Base-by-base conservation (phyloP, 345 rosid genomes). In the Eucalyptus pauciflora region DNA sequence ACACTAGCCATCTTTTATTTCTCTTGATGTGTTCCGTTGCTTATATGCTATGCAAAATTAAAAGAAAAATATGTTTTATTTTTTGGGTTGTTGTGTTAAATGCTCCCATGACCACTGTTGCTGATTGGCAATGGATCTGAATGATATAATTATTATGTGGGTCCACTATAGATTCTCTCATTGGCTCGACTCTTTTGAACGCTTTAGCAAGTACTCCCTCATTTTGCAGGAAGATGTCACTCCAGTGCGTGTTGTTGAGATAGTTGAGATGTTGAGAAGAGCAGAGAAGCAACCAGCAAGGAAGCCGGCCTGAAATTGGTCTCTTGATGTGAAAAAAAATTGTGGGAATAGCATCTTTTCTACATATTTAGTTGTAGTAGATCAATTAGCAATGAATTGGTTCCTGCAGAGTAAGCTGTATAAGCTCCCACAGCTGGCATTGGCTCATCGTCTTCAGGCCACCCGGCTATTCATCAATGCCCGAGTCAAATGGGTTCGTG, bases 71-170 rank as follows among this genome's bases (percentile, higher is more conserved):
- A 31, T 58, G 12, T 71, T 50, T 18, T 13, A 58, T 88, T 88
- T 87, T 86, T 58, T 50, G 52, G 33, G 83, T 22, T 88, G 37
- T 64, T 46, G n/a, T 71, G 71, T n/a, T 69, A 13, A 50, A 62
- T 88, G 62, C 37, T 89, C 90, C 91, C 54, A 87, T 71, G 81
- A 97, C 96, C 90, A 95, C 98, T 3, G 99, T 98, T 88, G 99
- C 97, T 14, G 99, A 98, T 93, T 97, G 95, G 88, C 95, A 96
- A 95, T 89, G 99, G 99, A 90, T 98, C 99, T 37, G 98, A 96
- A 92, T 99, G 98, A 93, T 98, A 96, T 92, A 96, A 97, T 93
- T 98, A 96, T 87, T 98, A 93, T 86, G 98, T 95, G 91, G 54
- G 98, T 92, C 90, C 87, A 64, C 81, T 76, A 87, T 71, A 64